A percentile compares a stretch with the other conserved stretches of the same genome.
Evolutionary conservation across 345 rosid genomes (phyloP).

Genomic region (Eutrema heterophyllum): DNA sequence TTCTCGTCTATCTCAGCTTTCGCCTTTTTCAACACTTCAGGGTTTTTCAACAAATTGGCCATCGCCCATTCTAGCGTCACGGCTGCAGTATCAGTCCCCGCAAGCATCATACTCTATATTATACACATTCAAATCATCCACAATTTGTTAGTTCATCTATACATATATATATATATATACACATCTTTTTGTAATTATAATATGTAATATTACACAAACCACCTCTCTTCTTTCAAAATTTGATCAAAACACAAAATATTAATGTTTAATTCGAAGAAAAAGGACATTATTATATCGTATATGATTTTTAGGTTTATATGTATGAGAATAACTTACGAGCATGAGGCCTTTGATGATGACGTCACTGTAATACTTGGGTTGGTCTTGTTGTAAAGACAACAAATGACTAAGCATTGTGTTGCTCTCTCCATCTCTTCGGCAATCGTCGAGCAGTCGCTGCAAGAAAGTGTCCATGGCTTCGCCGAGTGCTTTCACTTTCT

Average conservation of each 20-base stretch:
- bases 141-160: not conserved
- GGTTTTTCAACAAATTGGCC: conserved; percentile 37
- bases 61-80: conserved; percentile 61
- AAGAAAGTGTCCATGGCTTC: conserved; percentile 29
- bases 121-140: not conserved
- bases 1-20: conserved; percentile 32
- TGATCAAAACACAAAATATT: not conserved
- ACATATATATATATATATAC: not conserved
- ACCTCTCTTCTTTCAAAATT: not conserved
- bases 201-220: not conserved
- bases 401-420: conserved; percentile 44
- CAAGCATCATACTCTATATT: conserved; percentile 35
- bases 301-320: not conserved
- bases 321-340: conserved; percentile 24
- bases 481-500: conserved; percentile 18
- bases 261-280: not conserved
- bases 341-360: conserved; percentile 47
- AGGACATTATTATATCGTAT: not conserved
- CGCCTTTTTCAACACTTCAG: conserved; percentile 31
- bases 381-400: conserved; percentile 32
- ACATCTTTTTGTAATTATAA: not conserved
- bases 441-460: conserved; percentile 40
- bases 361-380: conserved; percentile 45
- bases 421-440: conserved; percentile 22
- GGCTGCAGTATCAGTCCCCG: conserved; percentile 48